Conservation (phyloP, 2,329 filamentous ascomycete genomes). For the Cladosporium sphaerospermum region DNA sequence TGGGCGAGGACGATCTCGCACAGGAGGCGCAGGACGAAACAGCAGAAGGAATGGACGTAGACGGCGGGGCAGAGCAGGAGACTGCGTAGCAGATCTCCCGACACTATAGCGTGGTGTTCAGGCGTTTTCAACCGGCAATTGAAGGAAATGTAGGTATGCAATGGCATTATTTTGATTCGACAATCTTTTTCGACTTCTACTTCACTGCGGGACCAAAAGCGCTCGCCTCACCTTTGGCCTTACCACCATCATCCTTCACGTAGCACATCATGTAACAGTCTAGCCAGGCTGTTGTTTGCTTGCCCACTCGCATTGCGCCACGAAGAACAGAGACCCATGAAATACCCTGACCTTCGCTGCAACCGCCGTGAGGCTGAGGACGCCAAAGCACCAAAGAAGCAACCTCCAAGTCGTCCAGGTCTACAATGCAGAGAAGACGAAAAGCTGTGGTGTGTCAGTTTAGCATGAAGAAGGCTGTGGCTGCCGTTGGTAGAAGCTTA, state of each 20-base stretch:
- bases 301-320: slow-evolving; percentile 10
- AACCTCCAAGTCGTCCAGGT: background rate
- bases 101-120: slow-evolving; percentile 8
- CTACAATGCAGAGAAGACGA: slow-evolving; percentile 51
- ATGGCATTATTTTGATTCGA: slow-evolving; percentile 1
- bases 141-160: background rate
- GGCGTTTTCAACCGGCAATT: background rate
- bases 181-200: slow-evolving; percentile 11
- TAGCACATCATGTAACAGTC: slow-evolving; percentile 7
- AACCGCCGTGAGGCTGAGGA: slow-evolving; percentile 11
- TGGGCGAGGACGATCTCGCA: slow-evolving; percentile 17
- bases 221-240: background rate
- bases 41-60: slow-evolving; percentile 20
- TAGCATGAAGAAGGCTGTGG: background rate
- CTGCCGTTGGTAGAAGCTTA: slow-evolving; percentile 46
- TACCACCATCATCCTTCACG: background rate
- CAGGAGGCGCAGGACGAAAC: slow-evolving; percentile 21
- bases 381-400: slow-evolving; percentile 9
- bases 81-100: background rate
- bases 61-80: slow-evolving; percentile 4
- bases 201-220: slow-evolving; percentile 4
- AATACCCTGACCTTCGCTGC: background rate
- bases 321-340: background rate
- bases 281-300: slow-evolving; percentile 8
- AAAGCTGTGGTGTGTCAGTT: slow-evolving; percentile 39